These are phyloP conservation scores for Arachnomyces sp. DNA, from an alignment of 2,329 filamentous ascomycete species.

Conservation along the genomic window DNA sequence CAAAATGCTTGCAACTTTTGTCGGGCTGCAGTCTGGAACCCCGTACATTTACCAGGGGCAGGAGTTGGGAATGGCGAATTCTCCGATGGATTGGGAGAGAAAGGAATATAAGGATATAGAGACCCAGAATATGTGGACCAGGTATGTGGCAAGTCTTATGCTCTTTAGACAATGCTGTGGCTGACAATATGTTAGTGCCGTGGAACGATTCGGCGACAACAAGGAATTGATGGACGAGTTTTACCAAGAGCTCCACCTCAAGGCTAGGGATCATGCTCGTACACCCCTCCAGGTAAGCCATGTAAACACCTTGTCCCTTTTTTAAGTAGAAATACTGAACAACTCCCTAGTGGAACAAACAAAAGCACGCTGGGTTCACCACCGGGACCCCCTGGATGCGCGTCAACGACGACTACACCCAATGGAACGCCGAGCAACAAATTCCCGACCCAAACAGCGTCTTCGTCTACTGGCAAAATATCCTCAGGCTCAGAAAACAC, in stretches of 20 bases:
- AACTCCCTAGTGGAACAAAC: conserved; percentile 46
- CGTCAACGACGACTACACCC: conserved; percentile 54
- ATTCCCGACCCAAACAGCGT: conserved; percentile 40
- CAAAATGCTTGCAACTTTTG: conserved; percentile 54
- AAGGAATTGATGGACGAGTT: conserved; percentile 22
- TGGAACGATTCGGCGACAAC: conserved; percentile 22
- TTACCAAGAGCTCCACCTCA: conserved; percentile 31
- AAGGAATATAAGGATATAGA: conserved; percentile 63
- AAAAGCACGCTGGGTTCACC: conserved; percentile 58
- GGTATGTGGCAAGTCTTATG: conserved; percentile 35
- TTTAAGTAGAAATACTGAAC: no score
- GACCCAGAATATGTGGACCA: conserved; percentile 50
- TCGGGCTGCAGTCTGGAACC: conserved; percentile 53
- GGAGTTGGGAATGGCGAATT: conserved; percentile 60
- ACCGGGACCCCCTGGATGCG: conserved; percentile 61
- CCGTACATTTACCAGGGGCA: conserved; percentile 64
- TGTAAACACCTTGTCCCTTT: no score
- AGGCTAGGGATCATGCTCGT: conserved; percentile 58
- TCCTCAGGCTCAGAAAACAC: conserved; percentile 54
- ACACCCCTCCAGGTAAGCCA: conserved; percentile 54
- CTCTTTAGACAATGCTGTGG: not conserved
- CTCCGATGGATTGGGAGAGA: conserved; percentile 54
- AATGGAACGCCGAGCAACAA: conserved; percentile 54
- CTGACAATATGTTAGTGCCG: not conserved
- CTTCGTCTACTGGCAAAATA: conserved; percentile 54